Percentiles rank a stretch among this genome's conserved stretches.
These are phyloP conservation scores for Cruciata laevipes DNA, from an alignment of 257 asterid species.

Conservation along the genomic window DNA sequence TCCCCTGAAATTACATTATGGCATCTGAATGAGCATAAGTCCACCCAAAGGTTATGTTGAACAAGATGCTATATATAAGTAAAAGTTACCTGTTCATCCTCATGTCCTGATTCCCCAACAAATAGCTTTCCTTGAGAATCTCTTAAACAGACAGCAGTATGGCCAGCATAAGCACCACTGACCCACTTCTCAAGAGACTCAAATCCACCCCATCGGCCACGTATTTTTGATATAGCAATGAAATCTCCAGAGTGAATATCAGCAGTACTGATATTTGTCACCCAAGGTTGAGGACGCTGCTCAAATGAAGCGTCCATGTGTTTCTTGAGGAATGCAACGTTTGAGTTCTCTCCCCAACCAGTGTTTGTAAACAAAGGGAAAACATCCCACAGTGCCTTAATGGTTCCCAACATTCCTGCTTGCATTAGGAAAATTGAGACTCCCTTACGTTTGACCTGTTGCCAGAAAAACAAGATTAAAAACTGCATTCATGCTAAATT, in stretches of 20 bases:
- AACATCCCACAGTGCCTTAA: slow-evolving; percentile 77
- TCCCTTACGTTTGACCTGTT: slow-evolving; percentile 65
- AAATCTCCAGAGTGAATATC: slow-evolving; percentile 85
- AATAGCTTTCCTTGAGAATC: slow-evolving; percentile 73
- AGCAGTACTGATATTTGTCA: slow-evolving; percentile 47
- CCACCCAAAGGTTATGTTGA: neutral
- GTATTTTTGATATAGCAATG: slow-evolving; percentile 67
- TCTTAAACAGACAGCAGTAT: slow-evolving; percentile 74
- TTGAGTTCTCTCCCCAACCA: slow-evolving; percentile 76
- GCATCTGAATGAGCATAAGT: neutral
- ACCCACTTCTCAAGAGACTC: slow-evolving; percentile 94
- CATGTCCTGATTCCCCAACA: slow-evolving; percentile 93
- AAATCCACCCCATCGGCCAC: slow-evolving; percentile 90
- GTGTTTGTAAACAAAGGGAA: slow-evolving; percentile 71
- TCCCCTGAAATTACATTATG: slow-evolving; percentile 40
- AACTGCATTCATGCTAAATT: slow-evolving; percentile 1
- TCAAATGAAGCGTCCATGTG: slow-evolving; percentile 82
- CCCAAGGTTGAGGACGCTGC: slow-evolving; percentile 82
- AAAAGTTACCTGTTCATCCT: slow-evolving; percentile 54
- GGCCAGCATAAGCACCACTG: slow-evolving; percentile 85
- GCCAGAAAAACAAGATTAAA: neutral
- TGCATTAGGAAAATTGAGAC: slow-evolving; percentile 77
- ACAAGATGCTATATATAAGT: slow-evolving; percentile 3
- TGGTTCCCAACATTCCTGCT: slow-evolving; percentile 77
- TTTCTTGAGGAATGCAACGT: slow-evolving; percentile 64